Percentiles rank a stretch among this genome's conserved stretches.
Evolutionary conservation across 2,329 filamentous ascomycete species (phyloP).

Genomic region (Fusarium sp.): DNA sequence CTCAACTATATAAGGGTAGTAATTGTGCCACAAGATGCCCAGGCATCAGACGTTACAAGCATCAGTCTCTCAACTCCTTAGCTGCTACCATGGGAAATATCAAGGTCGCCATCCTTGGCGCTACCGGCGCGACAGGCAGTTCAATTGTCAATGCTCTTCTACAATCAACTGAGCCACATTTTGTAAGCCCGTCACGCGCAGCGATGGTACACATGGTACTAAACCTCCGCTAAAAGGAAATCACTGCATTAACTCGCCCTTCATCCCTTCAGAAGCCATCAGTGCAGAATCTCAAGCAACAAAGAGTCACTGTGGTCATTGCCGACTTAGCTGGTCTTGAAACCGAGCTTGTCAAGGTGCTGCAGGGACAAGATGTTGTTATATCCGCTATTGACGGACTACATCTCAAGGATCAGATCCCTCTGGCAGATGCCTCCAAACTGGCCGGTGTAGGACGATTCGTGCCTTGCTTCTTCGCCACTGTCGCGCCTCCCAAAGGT

Average conservation of each 20-base stretch:
- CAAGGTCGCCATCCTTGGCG: constrained; percentile 57
- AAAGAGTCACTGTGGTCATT: neutral
- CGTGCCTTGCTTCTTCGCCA: neutral
- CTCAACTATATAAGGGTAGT: too few species aligned
- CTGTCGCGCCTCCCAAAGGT: neutral
- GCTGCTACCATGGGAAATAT: too few species aligned
- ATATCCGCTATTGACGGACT: neutral
- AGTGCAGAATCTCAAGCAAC: neutral
- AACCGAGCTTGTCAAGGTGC: neutral
- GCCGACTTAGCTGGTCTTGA: neutral
- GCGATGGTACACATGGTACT: constrained; percentile 46
- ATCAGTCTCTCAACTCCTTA: too few species aligned
- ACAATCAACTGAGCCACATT: constrained; percentile 44
- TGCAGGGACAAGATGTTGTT: neutral
- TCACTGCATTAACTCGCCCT: neutral
- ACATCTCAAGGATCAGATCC: neutral
- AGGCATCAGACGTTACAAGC: too few species aligned
- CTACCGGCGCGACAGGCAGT: constrained; percentile 59
- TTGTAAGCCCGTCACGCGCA: too few species aligned
- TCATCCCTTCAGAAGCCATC: neutral
- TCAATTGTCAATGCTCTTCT: constrained; percentile 59
- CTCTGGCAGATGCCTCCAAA: neutral
- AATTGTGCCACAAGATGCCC: too few species aligned
- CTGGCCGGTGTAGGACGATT: neutral
- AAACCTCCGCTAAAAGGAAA: neutral